A percentile compares a stretch with the other conserved stretches of the same genome.
Evolutionary conservation across 169 alveolate species (phyloP).

Genomic region (Plasmodium inui): DNA sequence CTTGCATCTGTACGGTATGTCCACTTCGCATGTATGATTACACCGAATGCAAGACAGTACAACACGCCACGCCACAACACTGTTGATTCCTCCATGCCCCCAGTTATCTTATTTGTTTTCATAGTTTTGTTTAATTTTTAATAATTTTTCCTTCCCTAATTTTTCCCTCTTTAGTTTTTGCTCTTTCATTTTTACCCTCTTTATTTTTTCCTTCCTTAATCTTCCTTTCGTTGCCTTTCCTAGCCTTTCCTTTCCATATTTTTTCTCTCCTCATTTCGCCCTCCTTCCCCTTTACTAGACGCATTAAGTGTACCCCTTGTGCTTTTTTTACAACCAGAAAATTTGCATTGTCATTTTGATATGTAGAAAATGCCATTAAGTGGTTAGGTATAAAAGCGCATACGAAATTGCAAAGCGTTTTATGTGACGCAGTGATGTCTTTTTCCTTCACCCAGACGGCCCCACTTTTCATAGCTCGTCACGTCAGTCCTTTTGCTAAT

Average conservation of each 20-base stretch:
- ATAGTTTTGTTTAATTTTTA: constrained; percentile 16
- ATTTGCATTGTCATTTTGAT: not conserved
- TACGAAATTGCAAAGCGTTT: not conserved
- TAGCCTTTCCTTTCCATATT: not conserved
- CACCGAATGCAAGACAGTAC: not conserved
- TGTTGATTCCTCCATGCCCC: not conserved
- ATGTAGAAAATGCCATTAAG: not conserved
- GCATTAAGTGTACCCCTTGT: not conserved
- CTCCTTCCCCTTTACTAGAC: not conserved
- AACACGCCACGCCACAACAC: not conserved
- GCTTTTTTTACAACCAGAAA: not conserved
- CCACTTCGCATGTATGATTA: constrained; percentile 4
- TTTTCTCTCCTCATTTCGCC: too few species aligned
- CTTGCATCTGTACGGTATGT: not conserved
- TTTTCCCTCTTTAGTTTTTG: not conserved
- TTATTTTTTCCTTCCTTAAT: not conserved
- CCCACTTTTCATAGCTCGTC: not conserved
- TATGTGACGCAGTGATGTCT: not conserved
- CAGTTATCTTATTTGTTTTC: not conserved
- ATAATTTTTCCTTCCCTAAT: not conserved
- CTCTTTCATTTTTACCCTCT: not conserved
- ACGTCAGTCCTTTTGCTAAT: not conserved
- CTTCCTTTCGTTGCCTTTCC: not conserved
- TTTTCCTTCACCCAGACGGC: not conserved
- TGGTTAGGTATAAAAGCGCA: not conserved